Base-by-base conservation (phyloP, 2,329 filamentous ascomycete genomes). In the Dactylellina haptotyla region DNA sequence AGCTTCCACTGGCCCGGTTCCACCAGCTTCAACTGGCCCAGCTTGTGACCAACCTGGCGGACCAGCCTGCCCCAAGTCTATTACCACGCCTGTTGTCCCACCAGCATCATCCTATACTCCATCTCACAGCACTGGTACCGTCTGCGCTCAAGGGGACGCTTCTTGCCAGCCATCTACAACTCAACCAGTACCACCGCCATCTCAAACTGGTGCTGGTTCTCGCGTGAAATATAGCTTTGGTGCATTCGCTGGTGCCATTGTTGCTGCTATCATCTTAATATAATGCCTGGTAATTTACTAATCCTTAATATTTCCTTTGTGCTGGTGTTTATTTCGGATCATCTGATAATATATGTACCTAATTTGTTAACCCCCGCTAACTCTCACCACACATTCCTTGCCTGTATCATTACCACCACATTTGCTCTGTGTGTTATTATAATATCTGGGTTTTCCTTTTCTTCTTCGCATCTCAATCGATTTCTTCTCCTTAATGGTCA, bases 131-230 rank as follows among this genome's bases (percentile, higher is more conserved):
- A 14, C 45, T 58, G n/a, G n/a, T 46, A 39, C 41, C 32, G 10
- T 28, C 9, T 57, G 51, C 4, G 41, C 53, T 51, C 30, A 37
- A 23, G 62, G 62, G 2, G 62, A 58, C 34, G 16, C 28, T 8
- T 50, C 62, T 25, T 66, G 62, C 53, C 51, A 57, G n/a, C 51
- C 53, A 37, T 18, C 57, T 30, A 32, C 59, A 4, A 37, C 45
- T 32, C 34, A 25, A 4, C 34, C 45, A 41, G n/a, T 43, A 4
- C 39, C 58, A 50, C 53, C 59, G 34, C 61, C 61, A 45, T 32
- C 30, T 1, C 51, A 61, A 26, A 66, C 69, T 37, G 69, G 69
- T 32, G 69, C 54, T 20, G 61, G 28, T 43, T 73, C 61, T 10
- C 41, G 28, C 25, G 50, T 65, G 37, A 54, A 62, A n/a, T 73